Conservation (phyloP, 352 stramenopile genomes). For the Phytophthora hibernalis region DNA sequence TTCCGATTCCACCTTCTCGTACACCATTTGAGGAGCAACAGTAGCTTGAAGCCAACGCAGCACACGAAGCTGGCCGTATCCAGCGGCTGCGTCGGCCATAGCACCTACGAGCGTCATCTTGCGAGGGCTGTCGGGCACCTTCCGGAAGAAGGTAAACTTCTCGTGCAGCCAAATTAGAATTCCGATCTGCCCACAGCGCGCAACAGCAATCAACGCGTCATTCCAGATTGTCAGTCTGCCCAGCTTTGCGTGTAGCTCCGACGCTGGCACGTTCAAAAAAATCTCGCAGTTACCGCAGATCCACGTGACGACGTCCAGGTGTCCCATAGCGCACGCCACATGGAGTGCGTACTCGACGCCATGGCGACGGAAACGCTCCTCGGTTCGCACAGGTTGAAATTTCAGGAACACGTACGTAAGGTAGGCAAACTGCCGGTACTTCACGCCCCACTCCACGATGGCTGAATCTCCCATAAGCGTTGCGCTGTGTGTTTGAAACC, state of each 20-base stretch:
- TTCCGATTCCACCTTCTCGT: background rate
- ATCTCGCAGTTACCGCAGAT: conserved; percentile 48
- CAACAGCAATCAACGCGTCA: conserved; percentile 33
- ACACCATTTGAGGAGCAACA: conserved; percentile 26
- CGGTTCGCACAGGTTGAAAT: conserved; percentile 21
- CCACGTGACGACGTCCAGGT: conserved; percentile 49
- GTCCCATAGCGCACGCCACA: conserved; percentile 39
- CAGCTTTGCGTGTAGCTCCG: conserved; percentile 35
- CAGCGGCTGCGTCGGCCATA: conserved; percentile 39
- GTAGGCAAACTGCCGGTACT: conserved; percentile 40
- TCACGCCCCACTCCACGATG: conserved; percentile 44
- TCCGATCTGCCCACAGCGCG: conserved; percentile 30
- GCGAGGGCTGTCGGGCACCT: conserved; percentile 24
- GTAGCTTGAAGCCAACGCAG: conserved; percentile 39
- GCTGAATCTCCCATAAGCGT: conserved; percentile 26
- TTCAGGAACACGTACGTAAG: conserved; percentile 39
- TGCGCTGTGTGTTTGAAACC: conserved; percentile 39
- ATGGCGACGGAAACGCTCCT: conserved; percentile 35
- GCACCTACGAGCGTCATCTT: conserved; percentile 29
- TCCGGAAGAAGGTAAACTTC: conserved; percentile 41
- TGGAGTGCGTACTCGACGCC: conserved; percentile 40
- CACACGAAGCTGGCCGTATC: conserved; percentile 40
- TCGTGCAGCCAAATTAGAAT: conserved; percentile 35
- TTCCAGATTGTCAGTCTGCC: conserved; percentile 39
- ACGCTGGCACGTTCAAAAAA: conserved; percentile 36